Conservation (phyloP, 2,329 filamentous ascomycete species). For the Didymosphaeria variabile region DNA sequence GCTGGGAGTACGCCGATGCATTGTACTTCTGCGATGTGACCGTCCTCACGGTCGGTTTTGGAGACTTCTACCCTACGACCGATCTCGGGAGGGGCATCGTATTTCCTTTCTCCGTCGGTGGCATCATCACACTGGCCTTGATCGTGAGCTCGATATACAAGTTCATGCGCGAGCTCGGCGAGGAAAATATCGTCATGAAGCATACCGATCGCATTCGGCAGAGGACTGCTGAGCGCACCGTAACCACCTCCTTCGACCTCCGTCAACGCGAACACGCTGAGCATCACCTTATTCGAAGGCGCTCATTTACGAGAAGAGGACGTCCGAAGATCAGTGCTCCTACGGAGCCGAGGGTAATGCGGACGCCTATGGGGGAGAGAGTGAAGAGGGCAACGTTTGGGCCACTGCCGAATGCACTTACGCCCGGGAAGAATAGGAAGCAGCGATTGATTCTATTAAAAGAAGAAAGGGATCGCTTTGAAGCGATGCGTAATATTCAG, state of each 20-base stretch:
- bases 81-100: slow-evolving; percentile 73
- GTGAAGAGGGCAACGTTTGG: slow-evolving; percentile 18
- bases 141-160: slow-evolving; percentile 82
- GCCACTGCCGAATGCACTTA: slow-evolving; percentile 23
- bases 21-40: slow-evolving; percentile 58
- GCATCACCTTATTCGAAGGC: slow-evolving; percentile 32
- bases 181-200: slow-evolving; percentile 68
- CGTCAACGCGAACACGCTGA: slow-evolving; percentile 41
- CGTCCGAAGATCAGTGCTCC: slow-evolving; percentile 39
- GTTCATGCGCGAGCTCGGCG: slow-evolving; percentile 67
- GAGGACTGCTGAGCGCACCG: slow-evolving; percentile 63
- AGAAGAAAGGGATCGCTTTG: slow-evolving; percentile 72
- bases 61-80: slow-evolving; percentile 65
- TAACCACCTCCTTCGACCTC: slow-evolving; percentile 62
- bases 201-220: slow-evolving; percentile 65
- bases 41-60: slow-evolving; percentile 53
- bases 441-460: slow-evolving; percentile 66
- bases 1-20: slow-evolving; percentile 79
- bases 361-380: slow-evolving; percentile 32
- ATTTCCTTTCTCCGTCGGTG: slow-evolving; percentile 83
- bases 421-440: slow-evolving; percentile 28
- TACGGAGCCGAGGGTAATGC: slow-evolving; percentile 28
- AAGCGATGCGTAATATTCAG: slow-evolving; percentile 85
- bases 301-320: slow-evolving; percentile 15
- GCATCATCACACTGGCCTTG: slow-evolving; percentile 84